phyloP scores from a whole-genome alignment of 768 basidiomycete species.

The Nevesoporus exiguus region DNA sequence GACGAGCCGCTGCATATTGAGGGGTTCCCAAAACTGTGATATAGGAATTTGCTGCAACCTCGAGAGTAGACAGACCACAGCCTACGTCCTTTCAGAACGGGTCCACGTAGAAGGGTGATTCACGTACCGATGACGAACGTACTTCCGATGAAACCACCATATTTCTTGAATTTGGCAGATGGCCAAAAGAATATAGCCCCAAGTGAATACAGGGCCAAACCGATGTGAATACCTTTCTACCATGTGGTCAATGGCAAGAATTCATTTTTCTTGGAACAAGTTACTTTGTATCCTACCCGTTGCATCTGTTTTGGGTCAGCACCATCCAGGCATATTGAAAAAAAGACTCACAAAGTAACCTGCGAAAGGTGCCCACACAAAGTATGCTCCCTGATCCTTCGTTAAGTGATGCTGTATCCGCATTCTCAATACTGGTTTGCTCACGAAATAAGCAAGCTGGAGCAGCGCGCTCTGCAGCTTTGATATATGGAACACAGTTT shows the following conservation, averaged over 20 bases:
- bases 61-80: slow-evolving; percentile 63
- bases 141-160: slow-evolving; percentile 71
- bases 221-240: slow-evolving; percentile 60
- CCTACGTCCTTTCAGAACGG: slow-evolving; percentile 30
- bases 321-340: not conserved
- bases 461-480: slow-evolving; percentile 72
- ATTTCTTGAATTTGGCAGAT: slow-evolving; percentile 61
- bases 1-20: slow-evolving; percentile 67
- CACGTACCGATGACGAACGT: slow-evolving; percentile 62
- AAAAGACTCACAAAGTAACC: slow-evolving; percentile 48
- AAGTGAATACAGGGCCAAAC: slow-evolving; percentile 53
- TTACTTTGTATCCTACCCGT: slow-evolving; percentile 64
- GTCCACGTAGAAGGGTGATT: not conserved
- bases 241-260: not conserved
- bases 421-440: slow-evolving; percentile 13
- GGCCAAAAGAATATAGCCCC: slow-evolving; percentile 83
- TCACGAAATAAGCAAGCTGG: slow-evolving; percentile 68
- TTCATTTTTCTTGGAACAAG: not conserved
- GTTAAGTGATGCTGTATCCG: not conserved
- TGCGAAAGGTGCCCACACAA: slow-evolving; percentile 57
- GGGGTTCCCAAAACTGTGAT: slow-evolving; percentile 65
- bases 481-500: slow-evolving; percentile 60
- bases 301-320: slow-evolving; percentile 44
- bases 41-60: slow-evolving; percentile 80
- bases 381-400: slow-evolving; percentile 49